A percentile compares a stretch with the other conserved stretches of the same genome.
These are phyloP conservation scores for Laburnicola sp. DNA, from an alignment of 2,329 filamentous ascomycete genomes.

Conservation along the genomic window DNA sequence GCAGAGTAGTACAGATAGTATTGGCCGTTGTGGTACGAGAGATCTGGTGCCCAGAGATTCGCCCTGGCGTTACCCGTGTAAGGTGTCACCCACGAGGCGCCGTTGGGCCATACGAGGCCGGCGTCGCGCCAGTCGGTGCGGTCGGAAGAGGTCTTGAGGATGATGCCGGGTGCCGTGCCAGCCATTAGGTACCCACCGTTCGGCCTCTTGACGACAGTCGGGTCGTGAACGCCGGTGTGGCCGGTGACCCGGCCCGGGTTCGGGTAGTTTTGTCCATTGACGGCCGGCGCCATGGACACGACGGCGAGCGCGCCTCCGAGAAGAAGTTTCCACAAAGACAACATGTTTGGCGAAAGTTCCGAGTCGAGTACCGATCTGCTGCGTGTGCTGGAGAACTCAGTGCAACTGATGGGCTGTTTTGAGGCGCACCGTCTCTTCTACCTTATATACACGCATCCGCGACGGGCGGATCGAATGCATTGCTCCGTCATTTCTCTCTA, in stretches of 20 bases:
- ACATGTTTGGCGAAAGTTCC: too few relatives aligned
- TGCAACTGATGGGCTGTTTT: too few relatives aligned
- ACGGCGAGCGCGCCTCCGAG: too few relatives aligned
- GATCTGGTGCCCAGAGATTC: conserved; percentile 15
- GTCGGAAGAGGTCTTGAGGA: conserved; percentile 15
- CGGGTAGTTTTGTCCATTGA: too few relatives aligned
- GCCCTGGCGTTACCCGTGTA: conserved; percentile 5
- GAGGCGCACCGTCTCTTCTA: too few relatives aligned
- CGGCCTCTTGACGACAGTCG: conserved; percentile 12
- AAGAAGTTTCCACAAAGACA: too few relatives aligned
- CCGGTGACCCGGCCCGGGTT: conserved; percentile 8
- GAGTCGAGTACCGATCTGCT: too few relatives aligned
- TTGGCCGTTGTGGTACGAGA: conserved; percentile 14
- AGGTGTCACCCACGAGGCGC: conserved; percentile 5
- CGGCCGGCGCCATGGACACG: too few relatives aligned
- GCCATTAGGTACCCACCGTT: conserved; percentile 13
- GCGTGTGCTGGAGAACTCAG: too few relatives aligned
- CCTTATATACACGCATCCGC: too few relatives aligned
- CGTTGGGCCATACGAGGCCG: conserved; percentile 12
- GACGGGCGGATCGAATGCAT: too few relatives aligned
- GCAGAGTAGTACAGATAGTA: conserved; percentile 68
- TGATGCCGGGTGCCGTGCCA: conserved; percentile 8
- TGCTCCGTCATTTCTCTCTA: too few relatives aligned
- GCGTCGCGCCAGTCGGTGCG: conserved; percentile 14
- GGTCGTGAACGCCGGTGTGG: conserved; percentile 10